Conservation (phyloP, 306 rosid species). For the Cucurbita argyrosperma region DNA sequence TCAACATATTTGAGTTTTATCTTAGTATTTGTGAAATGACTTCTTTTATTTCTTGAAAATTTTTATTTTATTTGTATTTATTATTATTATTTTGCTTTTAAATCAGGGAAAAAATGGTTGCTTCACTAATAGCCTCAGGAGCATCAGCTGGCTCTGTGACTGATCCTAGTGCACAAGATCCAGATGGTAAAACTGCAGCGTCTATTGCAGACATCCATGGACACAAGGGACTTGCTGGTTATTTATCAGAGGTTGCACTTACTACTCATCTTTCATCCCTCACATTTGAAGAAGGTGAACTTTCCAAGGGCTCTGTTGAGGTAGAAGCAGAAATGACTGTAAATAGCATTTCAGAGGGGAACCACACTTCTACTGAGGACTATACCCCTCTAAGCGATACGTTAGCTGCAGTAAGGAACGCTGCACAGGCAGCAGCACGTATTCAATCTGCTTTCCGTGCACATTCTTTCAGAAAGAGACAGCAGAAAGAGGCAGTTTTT, state of each 20-base stretch:
- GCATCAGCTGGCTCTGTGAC: constrained; percentile 98
- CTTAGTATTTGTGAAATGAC: not conserved
- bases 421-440: constrained; percentile 83
- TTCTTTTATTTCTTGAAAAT: not conserved
- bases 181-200: constrained; percentile 72
- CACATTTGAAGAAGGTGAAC: constrained; percentile 55
- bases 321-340: constrained; percentile 53
- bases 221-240: constrained; percentile 92
- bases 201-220: constrained; percentile 56
- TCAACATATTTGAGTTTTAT: not conserved
- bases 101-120: constrained; percentile 81
- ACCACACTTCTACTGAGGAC: constrained; percentile 32
- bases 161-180: constrained; percentile 65
- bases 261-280: constrained; percentile 85
- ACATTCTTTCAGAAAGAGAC: constrained; percentile 55
- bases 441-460: constrained; percentile 92
- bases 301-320: constrained; percentile 52
- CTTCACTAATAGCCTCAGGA: constrained; percentile 71
- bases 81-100: not conserved
- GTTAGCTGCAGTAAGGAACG: constrained; percentile 76
- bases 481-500: constrained; percentile 24
- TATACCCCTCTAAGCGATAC: constrained; percentile 38
- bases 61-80: no score
- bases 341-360: constrained; percentile 33
- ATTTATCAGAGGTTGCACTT: constrained; percentile 73